Evolutionary conservation across 1,284 basidiomycete genomes (phyloP).

Genomic region (Sporisorium sorghi): DNA sequence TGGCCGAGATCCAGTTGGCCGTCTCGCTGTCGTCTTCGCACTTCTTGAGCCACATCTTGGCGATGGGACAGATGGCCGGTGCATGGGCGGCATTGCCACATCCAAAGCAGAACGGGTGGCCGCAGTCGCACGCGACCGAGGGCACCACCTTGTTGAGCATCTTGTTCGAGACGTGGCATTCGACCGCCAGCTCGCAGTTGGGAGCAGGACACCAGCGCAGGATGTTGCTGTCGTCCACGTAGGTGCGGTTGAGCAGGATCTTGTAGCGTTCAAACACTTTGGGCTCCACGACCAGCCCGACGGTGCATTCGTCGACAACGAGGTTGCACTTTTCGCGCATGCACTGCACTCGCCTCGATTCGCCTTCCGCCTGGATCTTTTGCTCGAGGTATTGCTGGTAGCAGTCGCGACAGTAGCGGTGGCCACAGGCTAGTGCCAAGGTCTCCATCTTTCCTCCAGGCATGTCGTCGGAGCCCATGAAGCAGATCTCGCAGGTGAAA

Average conservation of each 20-base stretch:
- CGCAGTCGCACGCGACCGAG: constrained; percentile 82
- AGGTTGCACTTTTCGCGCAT: constrained; percentile 90
- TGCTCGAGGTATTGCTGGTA: constrained; percentile 85
- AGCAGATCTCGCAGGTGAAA: constrained; percentile 67
- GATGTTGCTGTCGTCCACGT: constrained; percentile 84
- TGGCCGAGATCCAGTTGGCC: constrained; percentile 98
- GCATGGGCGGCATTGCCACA: constrained; percentile 78
- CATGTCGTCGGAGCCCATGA: constrained; percentile 55
- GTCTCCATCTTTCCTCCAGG: constrained; percentile 57
- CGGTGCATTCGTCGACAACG: constrained; percentile 73
- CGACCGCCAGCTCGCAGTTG: constrained; percentile 80
- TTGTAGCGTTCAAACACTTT: constrained; percentile 74
- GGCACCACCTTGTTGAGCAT: constrained; percentile 83
- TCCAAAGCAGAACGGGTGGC: constrained; percentile 76
- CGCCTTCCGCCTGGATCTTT: constrained; percentile 91
- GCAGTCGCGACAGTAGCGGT: constrained; percentile 74
- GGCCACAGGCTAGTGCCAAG: constrained; percentile 63
- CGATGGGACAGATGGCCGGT: constrained; percentile 87
- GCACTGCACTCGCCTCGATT: constrained; percentile 83
- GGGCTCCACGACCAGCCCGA: constrained; percentile 63
- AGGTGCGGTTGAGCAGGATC: constrained; percentile 87
- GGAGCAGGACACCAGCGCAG: constrained; percentile 90
- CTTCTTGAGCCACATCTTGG: constrained; percentile 95
- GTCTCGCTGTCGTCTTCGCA: constrained; percentile 98
- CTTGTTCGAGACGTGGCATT: constrained; percentile 77